Base-by-base conservation (phyloP, 257 asterid species). In the Jasminum sambac region DNA sequence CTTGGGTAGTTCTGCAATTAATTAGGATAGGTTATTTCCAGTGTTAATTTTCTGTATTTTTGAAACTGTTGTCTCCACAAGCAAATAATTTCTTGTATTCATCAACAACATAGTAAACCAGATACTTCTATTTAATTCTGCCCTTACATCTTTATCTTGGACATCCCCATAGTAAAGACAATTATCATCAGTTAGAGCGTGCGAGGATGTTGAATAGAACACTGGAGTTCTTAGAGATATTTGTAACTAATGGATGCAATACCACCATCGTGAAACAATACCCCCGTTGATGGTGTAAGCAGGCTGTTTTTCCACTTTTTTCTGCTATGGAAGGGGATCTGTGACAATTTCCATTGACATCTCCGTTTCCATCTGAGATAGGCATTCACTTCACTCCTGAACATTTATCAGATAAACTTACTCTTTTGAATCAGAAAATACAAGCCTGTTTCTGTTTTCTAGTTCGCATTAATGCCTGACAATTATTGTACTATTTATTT, bases 401-500 rank as follows among this genome's bases (percentile, higher is more conserved):
- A 39, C 43, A 39, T 39, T 39, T 39, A 6, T 39, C 8, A 5
- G 11, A 39, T 39, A 39, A 39, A 39, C 11, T 39, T 39, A 39
- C 59, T 50, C n/a, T 17, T 46, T 50, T 50, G 59, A 50, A 17
- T 50, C 59, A 50, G 25, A 17, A 50, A 17, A 50, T 50, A n/a
- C 12, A 16, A 50, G 25, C 59, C 59, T 11, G 19, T 50, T 24
- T 16, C 24, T 23, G 19, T 50, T 50, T 50, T 1, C 59, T 50
- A 16, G 59, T 17, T 50, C 11, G 2, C 25, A 6, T 50, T 17
- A n/a, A 16, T 10, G 59, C 17, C 59, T n/a, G 23, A 50, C 59
- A 50, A 50, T 50, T 16, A 50, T 50, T 50, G 59, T 50, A 50
- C 59, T 7, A 55, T 37, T 57, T 69, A 36, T 42, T 39, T 44